Base-by-base conservation (phyloP, 805 yeast genomes). In the Torulaspora maleeae region DNA sequence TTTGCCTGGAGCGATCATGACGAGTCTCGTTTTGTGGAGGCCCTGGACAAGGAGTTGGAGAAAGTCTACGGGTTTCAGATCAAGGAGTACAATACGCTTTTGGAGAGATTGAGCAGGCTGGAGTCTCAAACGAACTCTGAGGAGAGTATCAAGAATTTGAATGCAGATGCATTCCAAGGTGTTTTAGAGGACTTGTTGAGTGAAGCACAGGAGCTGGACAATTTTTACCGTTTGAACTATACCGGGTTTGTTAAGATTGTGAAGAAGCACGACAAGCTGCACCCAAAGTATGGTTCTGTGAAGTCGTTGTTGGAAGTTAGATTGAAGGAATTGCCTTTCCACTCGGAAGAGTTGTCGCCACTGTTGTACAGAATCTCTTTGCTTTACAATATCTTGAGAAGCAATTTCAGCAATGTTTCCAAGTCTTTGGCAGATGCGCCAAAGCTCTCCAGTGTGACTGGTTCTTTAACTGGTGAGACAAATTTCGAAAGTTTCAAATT, bases 161-260 rank as follows among this genome's bases (percentile, higher is more conserved):
- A 87, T 50, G 76, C 85, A 49, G 74, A 71, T 27, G 56, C 67
- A 19, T 84, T 88, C 57, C 87, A 86, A 56, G 66, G 67, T 27
- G 77, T 79, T 44, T 72, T 93, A 54, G 99, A 93, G 60, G 80
- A 80, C 48, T 70, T 82, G 22, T 71, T 93, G 49, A 75, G 80
- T 9, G 75, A 79, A 55, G 86, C 98, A 9, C 86, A 85, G 57
- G 91, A 87, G 59, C 72, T 93, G 55, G 96, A 90, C 64, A 86
- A 80, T 61, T 93, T 93, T 69, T 83, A 95, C 34, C 77, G 99
- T 59, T 68, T 91, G 55, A 93, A 93, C 68, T 93, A 83, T 71
- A 91, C 99, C 11, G 99, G 97, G 1, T 91, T 93, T 69, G 77
- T 82, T 58, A 93, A 93, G 64, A 87, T 93, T 55, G 97, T 90